phyloP scores from a whole-genome alignment of 2,329 filamentous ascomycete genomes.

The Alternaria atra region DNA sequence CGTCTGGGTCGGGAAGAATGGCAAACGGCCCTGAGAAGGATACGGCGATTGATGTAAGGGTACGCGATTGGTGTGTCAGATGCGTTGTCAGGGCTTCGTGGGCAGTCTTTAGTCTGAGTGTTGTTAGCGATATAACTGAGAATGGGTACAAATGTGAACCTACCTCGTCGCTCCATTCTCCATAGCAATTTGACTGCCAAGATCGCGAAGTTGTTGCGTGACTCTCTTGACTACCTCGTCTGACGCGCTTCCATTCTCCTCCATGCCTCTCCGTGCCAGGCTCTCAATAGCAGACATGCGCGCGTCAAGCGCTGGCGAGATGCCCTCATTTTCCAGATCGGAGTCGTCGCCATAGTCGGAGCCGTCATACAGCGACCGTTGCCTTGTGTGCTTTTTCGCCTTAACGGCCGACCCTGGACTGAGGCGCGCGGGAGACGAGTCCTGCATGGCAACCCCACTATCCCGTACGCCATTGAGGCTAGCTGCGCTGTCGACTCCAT shows the following conservation, averaged over 20 bases:
- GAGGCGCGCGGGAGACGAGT: slow-evolving; percentile 50
- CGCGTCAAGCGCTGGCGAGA: slow-evolving; percentile 71
- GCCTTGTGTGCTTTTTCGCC: slow-evolving; percentile 51
- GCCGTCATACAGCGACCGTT: slow-evolving; percentile 70
- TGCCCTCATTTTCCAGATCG: slow-evolving; percentile 73
- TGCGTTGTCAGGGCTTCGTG: slow-evolving; percentile 79
- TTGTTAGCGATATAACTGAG: slow-evolving; percentile 23
- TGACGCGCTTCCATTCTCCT: slow-evolving; percentile 69
- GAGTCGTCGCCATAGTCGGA: slow-evolving; percentile 78
- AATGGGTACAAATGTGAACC: slow-evolving; percentile 23
- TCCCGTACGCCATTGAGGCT: slow-evolving; percentile 53
- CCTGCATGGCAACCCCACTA: slow-evolving; percentile 57
- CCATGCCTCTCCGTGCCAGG: slow-evolving; percentile 68
- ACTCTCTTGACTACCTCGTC: slow-evolving; percentile 75
- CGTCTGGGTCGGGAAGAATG: slow-evolving; percentile 68
- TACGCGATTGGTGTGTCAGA: slow-evolving; percentile 76
- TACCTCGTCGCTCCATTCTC: slow-evolving; percentile 77
- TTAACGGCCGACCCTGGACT: slow-evolving; percentile 49
- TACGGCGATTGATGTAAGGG: slow-evolving; percentile 76
- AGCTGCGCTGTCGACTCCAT: slow-evolving; percentile 25
- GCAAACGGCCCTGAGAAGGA: slow-evolving; percentile 75
- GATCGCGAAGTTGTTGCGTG: slow-evolving; percentile 72
- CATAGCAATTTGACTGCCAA: slow-evolving; percentile 76
- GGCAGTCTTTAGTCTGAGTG: slow-evolving; percentile 73
- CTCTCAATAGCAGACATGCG: slow-evolving; percentile 78